Conservation (phyloP, 1,284 basidiomycete species). For the Ceratobasidium papillatum region DNA sequence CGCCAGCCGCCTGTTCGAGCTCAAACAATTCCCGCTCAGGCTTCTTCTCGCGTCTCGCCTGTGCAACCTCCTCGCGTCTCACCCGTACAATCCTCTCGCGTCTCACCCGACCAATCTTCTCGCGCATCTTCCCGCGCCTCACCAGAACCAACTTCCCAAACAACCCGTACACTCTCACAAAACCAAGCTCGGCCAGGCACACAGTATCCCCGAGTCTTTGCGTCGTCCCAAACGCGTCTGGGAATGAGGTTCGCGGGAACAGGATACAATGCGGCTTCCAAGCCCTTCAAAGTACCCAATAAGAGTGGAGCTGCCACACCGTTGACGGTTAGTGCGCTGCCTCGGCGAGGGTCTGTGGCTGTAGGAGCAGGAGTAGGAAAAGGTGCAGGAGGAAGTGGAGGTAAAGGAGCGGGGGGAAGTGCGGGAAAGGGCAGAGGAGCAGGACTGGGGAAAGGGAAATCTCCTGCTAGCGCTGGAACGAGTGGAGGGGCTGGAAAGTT, state of each 20-base stretch:
- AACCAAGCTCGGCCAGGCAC: background rate
- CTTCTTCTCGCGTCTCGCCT: background rate
- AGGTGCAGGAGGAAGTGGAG: background rate
- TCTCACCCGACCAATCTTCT: background rate
- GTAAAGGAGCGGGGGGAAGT: background rate
- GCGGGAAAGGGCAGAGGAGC: background rate
- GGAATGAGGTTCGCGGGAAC: slow-evolving; percentile 6
- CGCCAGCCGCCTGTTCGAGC: background rate
- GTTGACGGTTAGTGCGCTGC: slow-evolving; percentile 10
- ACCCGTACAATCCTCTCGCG: background rate
- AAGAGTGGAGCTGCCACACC: background rate
- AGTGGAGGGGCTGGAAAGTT: background rate
- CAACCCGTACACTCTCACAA: background rate
- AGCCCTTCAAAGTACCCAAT: slow-evolving; percentile 18
- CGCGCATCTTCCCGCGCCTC: background rate
- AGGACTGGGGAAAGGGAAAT: background rate
- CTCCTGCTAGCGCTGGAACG: background rate
- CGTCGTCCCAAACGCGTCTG: slow-evolving; percentile 28
- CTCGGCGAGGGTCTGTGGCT: background rate
- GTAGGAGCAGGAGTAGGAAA: background rate
- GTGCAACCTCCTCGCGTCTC: background rate
- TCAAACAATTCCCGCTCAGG: background rate
- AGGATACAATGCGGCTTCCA: background rate
- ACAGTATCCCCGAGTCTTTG: slow-evolving; percentile 7
- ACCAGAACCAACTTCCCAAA: background rate